These are phyloP conservation scores for Candida hungchunana DNA, from an alignment of 805 yeast species.

Conservation along the genomic window DNA sequence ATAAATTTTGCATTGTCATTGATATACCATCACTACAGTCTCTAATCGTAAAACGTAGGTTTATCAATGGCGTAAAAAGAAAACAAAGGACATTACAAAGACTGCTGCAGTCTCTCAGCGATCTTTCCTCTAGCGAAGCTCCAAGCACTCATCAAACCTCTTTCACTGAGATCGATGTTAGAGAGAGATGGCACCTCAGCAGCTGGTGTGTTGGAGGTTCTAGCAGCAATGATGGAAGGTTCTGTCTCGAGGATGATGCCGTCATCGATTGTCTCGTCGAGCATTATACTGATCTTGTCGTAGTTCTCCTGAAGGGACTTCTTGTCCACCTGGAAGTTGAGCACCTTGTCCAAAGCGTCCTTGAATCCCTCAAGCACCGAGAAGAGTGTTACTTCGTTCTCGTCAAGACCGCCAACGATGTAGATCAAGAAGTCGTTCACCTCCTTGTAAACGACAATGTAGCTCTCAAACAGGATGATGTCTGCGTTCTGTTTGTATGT, in stretches of 20 bases:
- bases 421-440: conserved; percentile 69
- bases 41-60: too few relatives aligned
- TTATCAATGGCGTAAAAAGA: not conserved
- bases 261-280: conserved; percentile 91
- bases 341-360: conserved; percentile 75
- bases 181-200: conserved; percentile 54
- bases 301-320: conserved; percentile 74
- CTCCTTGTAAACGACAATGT: conserved; percentile 83
- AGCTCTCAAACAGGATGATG: conserved; percentile 72
- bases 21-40: too few relatives aligned
- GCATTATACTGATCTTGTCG: conserved; percentile 79
- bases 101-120: conserved; percentile 47
- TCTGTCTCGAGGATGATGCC: conserved; percentile 92
- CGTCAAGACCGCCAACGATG: conserved; percentile 69
- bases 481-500: conserved; percentile 81
- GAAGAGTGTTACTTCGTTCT: conserved; percentile 79
- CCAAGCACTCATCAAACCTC: conserved; percentile 78
- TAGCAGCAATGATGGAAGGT: conserved; percentile 76
- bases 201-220: conserved; percentile 86
- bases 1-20: not conserved
- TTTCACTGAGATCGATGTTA: conserved; percentile 64
- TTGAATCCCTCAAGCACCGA: conserved; percentile 71
- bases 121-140: conserved; percentile 79
- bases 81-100: conserved; percentile 24
- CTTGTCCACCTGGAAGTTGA: conserved; percentile 68